These are phyloP conservation scores for Tolypocladium tropicale DNA, from an alignment of 2,329 filamentous ascomycete species.

Conservation along the genomic window DNA sequence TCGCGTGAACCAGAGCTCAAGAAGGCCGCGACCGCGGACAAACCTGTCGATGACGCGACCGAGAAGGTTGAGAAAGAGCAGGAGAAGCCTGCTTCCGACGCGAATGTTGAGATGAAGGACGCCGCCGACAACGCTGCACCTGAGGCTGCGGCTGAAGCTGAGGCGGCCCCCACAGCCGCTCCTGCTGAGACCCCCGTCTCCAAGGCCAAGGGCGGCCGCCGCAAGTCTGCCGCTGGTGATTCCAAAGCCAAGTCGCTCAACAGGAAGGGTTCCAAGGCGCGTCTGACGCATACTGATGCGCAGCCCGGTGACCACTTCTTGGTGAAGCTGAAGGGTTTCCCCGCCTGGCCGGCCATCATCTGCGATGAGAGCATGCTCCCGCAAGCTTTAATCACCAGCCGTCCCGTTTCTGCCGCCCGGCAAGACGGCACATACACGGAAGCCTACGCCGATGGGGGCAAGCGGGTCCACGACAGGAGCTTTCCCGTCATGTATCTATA, in stretches of 20 bases:
- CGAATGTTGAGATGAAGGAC: conserved; percentile 45
- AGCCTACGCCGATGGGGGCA: conserved; percentile 79
- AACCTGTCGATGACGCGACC: conserved; percentile 17
- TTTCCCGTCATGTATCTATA: conserved; percentile 92
- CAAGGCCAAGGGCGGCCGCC: conserved; percentile 48
- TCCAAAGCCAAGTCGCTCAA: conserved; percentile 71
- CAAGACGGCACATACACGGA: conserved; percentile 80
- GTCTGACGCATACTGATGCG: conserved; percentile 64
- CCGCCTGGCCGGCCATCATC: conserved; percentile 88
- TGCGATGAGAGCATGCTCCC: conserved; percentile 94
- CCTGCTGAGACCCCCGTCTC: conserved; percentile 17
- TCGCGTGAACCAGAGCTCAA: conserved; percentile 15
- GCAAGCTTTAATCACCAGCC: conserved; percentile 59
- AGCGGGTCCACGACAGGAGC: conserved; percentile 73
- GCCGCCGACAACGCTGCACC: conserved; percentile 18
- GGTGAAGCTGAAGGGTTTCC: conserved; percentile 88
- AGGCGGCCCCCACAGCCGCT: conserved; percentile 14
- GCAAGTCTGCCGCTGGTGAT: conserved; percentile 63
- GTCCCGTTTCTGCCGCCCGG: conserved; percentile 75
- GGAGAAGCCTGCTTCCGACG: conserved; percentile 11
- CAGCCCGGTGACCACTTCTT: conserved; percentile 88
- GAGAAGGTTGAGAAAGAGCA: conserved; percentile 15
- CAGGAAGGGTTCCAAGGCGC: conserved; percentile 72
- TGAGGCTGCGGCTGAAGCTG: conserved; percentile 12
- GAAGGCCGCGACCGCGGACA: conserved; percentile 16